These are phyloP conservation scores for Musa balbisiana DNA, from an alignment of 202 grass and related monocot genomes.

Conservation along the genomic window DNA sequence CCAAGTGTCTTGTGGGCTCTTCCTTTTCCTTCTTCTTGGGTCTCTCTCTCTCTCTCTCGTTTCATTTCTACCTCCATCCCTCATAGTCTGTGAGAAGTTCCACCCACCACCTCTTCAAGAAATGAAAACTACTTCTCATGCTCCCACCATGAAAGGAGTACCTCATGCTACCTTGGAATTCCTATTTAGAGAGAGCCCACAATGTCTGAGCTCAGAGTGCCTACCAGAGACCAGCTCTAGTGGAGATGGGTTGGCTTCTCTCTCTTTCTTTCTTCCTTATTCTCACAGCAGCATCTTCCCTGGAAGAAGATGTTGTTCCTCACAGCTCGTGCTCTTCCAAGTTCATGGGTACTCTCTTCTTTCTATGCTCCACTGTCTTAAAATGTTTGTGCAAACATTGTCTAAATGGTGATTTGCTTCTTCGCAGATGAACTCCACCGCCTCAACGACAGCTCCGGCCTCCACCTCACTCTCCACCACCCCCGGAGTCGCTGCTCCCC, in stretches of 20 bases:
- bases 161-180: no score
- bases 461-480: constrained; percentile 29
- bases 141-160: no score
- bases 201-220: no score
- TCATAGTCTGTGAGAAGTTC: no score
- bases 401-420: background rate
- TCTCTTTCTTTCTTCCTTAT: constrained; percentile 29
- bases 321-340: constrained; percentile 15
- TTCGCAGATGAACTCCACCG: background rate
- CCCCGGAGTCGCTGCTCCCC: constrained; percentile 16
- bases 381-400: background rate
- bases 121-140: no score
- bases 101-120: no score
- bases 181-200: no score
- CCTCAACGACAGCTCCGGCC: constrained; percentile 9
- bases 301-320: background rate
- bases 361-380: background rate
- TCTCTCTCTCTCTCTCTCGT: no score
- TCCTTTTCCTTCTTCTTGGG: no score
- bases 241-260: constrained; percentile 22
- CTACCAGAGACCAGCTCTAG: background rate
- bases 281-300: constrained; percentile 15
- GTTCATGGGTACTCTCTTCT: constrained; percentile 7
- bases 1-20: no score
- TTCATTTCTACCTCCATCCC: no score